A percentile compares a stretch with the other conserved stretches of the same genome.
Conservation (phyloP, 2,329 filamentous ascomycete genomes). For the Apiospora pterosperma region DNA sequence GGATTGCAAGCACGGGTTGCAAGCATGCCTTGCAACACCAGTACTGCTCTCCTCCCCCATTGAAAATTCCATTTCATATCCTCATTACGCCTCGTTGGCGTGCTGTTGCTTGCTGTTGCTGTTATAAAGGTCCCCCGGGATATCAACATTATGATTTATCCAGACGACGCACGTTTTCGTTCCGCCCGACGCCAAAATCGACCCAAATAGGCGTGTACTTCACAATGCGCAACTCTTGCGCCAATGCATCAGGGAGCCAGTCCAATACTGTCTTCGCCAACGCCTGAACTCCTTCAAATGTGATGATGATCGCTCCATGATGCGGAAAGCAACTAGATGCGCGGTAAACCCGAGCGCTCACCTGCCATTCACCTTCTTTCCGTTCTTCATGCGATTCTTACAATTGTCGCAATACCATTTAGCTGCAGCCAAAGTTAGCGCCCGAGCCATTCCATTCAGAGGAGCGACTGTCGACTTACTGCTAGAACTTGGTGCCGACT, state of each 20-base stretch:
- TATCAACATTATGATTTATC: slow-evolving; percentile 3
- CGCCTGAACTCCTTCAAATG: slow-evolving; percentile 6
- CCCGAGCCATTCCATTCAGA: neutral
- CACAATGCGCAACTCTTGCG: neutral
- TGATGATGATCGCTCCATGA: slow-evolving; percentile 4
- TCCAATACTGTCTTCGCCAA: neutral
- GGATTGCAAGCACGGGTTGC: too few species aligned
- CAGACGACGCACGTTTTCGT: slow-evolving; percentile 3
- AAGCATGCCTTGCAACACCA: neutral
- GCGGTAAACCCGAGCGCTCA: slow-evolving; percentile 22
- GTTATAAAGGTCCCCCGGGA: neutral
- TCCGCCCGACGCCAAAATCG: slow-evolving; percentile 1
- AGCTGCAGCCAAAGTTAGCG: slow-evolving; percentile 39
- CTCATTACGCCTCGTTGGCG: neutral
- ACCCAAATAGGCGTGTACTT: neutral
- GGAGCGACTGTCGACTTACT: slow-evolving; percentile 47
- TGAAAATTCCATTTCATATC: slow-evolving; percentile 1
- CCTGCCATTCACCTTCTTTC: slow-evolving; percentile 49
- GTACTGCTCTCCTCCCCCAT: neutral
- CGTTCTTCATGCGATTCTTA: slow-evolving; percentile 61
- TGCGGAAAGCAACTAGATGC: neutral
- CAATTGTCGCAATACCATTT: slow-evolving; percentile 85
- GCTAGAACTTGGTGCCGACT: slow-evolving; percentile 72
- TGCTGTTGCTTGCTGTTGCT: neutral
- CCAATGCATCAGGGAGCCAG: neutral